Percentiles rank a stretch among this genome's conserved stretches.
phyloP scores from a whole-genome alignment of 2,329 filamentous ascomycete species.

The Fusarium tanahbumbuense region DNA sequence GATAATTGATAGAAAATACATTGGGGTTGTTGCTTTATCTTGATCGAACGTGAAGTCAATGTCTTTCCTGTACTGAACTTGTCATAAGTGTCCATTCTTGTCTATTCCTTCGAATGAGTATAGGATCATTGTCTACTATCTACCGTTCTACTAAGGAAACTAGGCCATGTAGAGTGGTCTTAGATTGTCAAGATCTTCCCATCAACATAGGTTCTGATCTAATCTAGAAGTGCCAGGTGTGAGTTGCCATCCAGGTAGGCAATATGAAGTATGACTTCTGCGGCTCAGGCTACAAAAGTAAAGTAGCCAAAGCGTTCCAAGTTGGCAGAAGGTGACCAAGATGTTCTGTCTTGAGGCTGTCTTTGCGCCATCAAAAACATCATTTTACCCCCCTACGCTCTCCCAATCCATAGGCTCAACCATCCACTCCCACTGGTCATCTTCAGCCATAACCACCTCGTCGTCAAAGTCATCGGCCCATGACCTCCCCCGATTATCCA shows the following conservation, averaged over 20 bases:
- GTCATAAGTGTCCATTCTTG: neutral
- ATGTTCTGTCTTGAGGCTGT: neutral
- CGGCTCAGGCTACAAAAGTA: too few species aligned
- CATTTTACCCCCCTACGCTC: constrained; percentile 24
- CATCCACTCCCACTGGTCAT: constrained; percentile 55
- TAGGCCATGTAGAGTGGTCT: neutral
- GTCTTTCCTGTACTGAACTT: neutral
- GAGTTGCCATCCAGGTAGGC: too few species aligned
- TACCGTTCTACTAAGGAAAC: neutral
- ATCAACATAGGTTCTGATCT: neutral
- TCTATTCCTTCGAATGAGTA: neutral
- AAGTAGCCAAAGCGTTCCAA: too few species aligned
- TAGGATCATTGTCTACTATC: neutral
- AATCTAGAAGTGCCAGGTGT: too few species aligned
- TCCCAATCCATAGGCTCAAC: constrained; percentile 56
- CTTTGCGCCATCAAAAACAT: neutral
- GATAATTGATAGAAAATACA: constrained; percentile 38
- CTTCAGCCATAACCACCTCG: constrained; percentile 26
- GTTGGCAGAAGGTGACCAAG: neutral
- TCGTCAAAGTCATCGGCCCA: constrained; percentile 21
- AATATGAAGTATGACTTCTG: too few species aligned
- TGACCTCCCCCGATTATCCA: constrained; percentile 56
- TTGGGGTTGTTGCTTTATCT: constrained; percentile 5
- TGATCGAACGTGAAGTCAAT: neutral
- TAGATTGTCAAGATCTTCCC: neutral